A percentile compares a stretch with the other conserved stretches of the same genome.
phyloP scores from a whole-genome alignment of 345 rosid species.

The Corymbia maculata region DNA sequence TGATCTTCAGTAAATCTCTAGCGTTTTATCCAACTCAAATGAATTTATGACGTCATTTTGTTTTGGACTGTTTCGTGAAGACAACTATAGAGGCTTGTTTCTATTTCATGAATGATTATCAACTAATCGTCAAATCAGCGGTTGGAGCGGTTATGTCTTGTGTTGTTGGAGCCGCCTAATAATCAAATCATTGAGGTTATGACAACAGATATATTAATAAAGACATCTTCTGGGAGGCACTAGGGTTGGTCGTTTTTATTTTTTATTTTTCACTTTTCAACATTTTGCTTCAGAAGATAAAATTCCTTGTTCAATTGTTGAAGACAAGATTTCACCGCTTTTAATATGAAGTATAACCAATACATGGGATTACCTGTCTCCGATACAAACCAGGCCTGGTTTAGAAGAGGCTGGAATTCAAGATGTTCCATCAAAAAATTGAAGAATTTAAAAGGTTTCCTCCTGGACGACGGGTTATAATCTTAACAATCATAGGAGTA shows the following conservation, averaged over 20 bases:
- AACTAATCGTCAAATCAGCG: neutral
- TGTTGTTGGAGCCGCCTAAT: neutral
- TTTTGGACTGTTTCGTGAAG: neutral
- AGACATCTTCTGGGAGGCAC: neutral
- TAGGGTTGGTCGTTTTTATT: neutral
- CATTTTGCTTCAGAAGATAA: neutral
- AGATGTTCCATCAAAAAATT: no score
- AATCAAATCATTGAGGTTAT: neutral
- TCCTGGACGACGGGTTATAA: no score
- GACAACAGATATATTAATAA: neutral
- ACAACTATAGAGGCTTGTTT: neutral
- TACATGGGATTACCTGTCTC: no score
- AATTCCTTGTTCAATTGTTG: no score
- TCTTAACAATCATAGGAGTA: no score
- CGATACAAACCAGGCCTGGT: no score
- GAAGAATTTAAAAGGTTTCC: no score
- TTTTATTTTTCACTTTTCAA: neutral
- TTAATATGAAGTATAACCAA: no score
- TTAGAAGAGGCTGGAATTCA: no score
- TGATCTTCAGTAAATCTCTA: neutral
- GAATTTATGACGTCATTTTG: neutral
- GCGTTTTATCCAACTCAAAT: neutral
- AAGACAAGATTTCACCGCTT: no score
- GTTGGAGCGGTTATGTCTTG: neutral
- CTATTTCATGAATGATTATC: neutral